phyloP scores from a whole-genome alignment of 2,329 filamentous ascomycete species.

The Epichloe sp. region DNA sequence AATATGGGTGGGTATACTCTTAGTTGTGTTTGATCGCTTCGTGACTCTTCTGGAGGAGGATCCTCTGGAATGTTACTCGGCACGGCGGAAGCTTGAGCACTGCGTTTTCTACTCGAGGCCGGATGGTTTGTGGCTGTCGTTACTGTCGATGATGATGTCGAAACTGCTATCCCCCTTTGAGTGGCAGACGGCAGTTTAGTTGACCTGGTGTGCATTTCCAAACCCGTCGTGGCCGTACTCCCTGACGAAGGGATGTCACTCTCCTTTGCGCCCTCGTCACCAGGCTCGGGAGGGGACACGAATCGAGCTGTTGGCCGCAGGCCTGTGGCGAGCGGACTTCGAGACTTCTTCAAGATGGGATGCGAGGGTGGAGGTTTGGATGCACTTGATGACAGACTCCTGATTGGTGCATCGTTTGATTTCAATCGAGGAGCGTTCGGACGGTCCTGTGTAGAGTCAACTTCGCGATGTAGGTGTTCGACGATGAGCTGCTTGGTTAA shows the following conservation, averaged over 20 bases:
- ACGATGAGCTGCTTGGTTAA: conserved; percentile 17
- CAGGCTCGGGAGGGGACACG: conserved; percentile 38
- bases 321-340: conserved; percentile 38
- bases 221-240: conserved; percentile 22
- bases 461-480: conserved; percentile 10
- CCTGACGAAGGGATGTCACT: conserved; percentile 26
- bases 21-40: conserved; percentile 10
- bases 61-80: background rate
- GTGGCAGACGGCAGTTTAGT: conserved; percentile 11
- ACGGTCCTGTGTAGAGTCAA: conserved; percentile 5
- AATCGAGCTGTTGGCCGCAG: conserved; percentile 49
- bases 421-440: conserved; percentile 7
- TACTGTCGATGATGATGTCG: conserved; percentile 17
- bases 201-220: conserved; percentile 17
- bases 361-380: conserved; percentile 35
- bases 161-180: conserved; percentile 32
- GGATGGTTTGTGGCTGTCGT: conserved; percentile 27
- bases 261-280: conserved; percentile 25
- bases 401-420: conserved; percentile 11
- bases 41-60: background rate
- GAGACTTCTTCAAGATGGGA: conserved; percentile 47
- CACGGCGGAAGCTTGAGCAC: conserved; percentile 30
- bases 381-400: conserved; percentile 24
- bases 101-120: conserved; percentile 30
- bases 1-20: conserved; percentile 14